A percentile compares a stretch with the other conserved stretches of the same genome.
These are phyloP conservation scores for Plantago lanceolata DNA, from an alignment of 305 asterid genomes.

Conservation along the genomic window DNA sequence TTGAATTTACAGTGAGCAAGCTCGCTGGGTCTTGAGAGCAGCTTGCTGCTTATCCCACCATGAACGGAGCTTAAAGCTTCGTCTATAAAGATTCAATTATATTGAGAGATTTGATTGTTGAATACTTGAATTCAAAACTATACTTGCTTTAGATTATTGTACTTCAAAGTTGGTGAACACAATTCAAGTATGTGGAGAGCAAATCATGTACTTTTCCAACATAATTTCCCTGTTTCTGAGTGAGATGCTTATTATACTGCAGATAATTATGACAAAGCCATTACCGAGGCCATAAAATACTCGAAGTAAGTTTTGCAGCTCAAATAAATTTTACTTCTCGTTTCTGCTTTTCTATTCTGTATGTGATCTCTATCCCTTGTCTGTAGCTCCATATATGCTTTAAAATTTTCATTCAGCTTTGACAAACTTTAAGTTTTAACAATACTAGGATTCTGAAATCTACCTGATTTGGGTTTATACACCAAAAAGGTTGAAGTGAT, in stretches of 20 bases:
- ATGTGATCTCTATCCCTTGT: slow-evolving; percentile 4
- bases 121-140: too few species aligned
- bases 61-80: too few species aligned
- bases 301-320: slow-evolving; percentile 46
- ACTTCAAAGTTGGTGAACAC: too few species aligned
- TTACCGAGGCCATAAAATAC: slow-evolving; percentile 57
- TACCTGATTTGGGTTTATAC: slow-evolving; percentile 2
- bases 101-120: not conserved
- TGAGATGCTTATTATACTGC: slow-evolving; percentile 27
- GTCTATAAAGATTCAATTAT: too few species aligned
- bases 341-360: slow-evolving; percentile 6
- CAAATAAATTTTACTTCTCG: slow-evolving; percentile 5
- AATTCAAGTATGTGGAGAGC: not conserved
- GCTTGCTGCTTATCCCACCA: too few species aligned
- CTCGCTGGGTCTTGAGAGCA: too few species aligned
- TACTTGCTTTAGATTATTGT: not conserved
- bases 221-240: not conserved
- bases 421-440: not conserved
- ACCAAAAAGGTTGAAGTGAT: not conserved
- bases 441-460: slow-evolving; percentile 1
- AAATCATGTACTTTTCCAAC: not conserved
- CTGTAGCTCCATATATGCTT: not conserved
- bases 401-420: not conserved
- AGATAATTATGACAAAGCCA: slow-evolving; percentile 77
- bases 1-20: too few species aligned